A percentile compares a stretch with the other conserved stretches of the same genome.
These are phyloP conservation scores for Naumovozyma dairenensis DNA, from an alignment of 805 yeast species.

Conservation along the genomic window DNA sequence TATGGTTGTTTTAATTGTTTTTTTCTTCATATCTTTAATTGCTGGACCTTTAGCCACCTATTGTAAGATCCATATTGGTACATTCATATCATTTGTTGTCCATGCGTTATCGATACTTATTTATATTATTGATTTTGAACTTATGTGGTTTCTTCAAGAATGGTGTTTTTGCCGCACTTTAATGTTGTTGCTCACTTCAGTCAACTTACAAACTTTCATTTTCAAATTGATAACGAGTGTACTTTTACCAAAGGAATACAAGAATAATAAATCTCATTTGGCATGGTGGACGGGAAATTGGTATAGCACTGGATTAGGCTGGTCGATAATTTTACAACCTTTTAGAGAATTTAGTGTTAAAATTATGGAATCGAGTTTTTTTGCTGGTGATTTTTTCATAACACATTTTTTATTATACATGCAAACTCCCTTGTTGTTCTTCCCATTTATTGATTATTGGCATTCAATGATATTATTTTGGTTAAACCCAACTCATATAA, in stretches of 20 bases:
- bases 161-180: constrained; percentile 54
- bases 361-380: constrained; percentile 54
- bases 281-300: constrained; percentile 81
- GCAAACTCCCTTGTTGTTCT: constrained; percentile 50
- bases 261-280: constrained; percentile 46
- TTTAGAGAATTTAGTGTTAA: constrained; percentile 55
- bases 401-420: constrained; percentile 48
- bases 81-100: constrained; percentile 44
- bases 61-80: constrained; percentile 38
- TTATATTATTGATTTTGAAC: constrained; percentile 47
- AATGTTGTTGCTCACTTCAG: constrained; percentile 48
- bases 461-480: constrained; percentile 61
- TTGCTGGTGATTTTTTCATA: constrained; percentile 52
- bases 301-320: constrained; percentile 53
- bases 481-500: constrained; percentile 45
- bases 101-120: constrained; percentile 45
- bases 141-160: constrained; percentile 58
- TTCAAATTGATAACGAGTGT: constrained; percentile 42
- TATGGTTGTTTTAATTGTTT: constrained; percentile 19
- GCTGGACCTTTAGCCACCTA: constrained; percentile 40
- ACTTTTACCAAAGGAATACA: constrained; percentile 52
- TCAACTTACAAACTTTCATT: constrained; percentile 48
- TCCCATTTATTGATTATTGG: constrained; percentile 57
- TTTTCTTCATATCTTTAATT: constrained; percentile 37
- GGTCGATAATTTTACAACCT: constrained; percentile 53